Evolutionary conservation across 2,329 filamentous ascomycete species (phyloP), one percentile per base, ranked within the genome.

Genomic region (Colletotrichum simmondsii): DNA sequence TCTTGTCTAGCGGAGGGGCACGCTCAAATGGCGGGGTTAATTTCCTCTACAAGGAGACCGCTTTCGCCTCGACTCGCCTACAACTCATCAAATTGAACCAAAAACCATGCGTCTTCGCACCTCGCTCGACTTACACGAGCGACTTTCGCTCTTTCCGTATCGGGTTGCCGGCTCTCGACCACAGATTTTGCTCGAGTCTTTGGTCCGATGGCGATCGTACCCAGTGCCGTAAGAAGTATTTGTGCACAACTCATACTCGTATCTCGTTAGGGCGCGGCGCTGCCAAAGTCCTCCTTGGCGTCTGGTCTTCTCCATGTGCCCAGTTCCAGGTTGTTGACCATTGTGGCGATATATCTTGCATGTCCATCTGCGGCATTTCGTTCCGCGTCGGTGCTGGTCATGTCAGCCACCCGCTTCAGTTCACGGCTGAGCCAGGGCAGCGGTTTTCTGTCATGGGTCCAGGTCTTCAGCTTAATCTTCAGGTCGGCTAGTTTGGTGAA

Each of bases 241-340:
- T 12, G 19, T 1, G 16, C 37, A 32, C 14, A 16, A 14, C 3
- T 49, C 22, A 14, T n/a, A 42, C 12, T 7, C 11, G 8, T 22
- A 19, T 24, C 19, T 53, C 32, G 32, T 22, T 4, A 5, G 10
- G 26, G 3, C 6, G 53, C 22, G 32, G 84, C 82, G 72, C 80
- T 83, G 1, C 91, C 91, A 71, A 92, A 79, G 80, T 95, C 92
- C 80, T 97, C 94, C 32, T 93, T 89, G 2, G 94, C 94, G 80
- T 89, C 92, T 46, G 84, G 81, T 70, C 91, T 85, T 81, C 95
- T 89, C 94, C 95, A 97, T 37, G 92, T 95, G 71, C 87, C 86
- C 77, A 85, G 86, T 84, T 98, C 95, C 58, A 98, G 81, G 49
- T 76, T 76, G 77, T 88, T 86, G 2, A 95, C 89, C 16, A 52